Evolutionary conservation across 768 basidiomycete species (phyloP), one percentile per base, ranked within the genome.

Genomic region (Leccinum aurantiacum): DNA sequence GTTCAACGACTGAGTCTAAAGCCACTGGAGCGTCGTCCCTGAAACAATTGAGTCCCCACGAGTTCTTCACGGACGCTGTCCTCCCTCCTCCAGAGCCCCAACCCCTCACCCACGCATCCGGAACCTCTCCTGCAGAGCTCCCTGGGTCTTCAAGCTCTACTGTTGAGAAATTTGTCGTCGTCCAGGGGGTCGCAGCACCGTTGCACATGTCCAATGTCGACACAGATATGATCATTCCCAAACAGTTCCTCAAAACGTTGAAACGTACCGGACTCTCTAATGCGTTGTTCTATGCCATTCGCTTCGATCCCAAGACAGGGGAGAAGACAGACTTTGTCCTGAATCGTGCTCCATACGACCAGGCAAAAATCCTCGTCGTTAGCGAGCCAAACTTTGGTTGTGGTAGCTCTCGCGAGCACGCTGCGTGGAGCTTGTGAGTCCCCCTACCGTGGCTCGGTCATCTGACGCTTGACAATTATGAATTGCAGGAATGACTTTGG

Each of bases 161-260:
- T 17, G 80, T 82, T 53, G 77, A 79, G 64, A 89, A 88, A 65
- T 93, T 93, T 73, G 83, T 78, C 54, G 68, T 87, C 53, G 74
- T 93, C 55, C 86, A 85, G 69, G 91, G 91, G 46, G 82, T 91
- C 57, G 82, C 89, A 47, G 90, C 89, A 10, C 90, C 91, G n/a
- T 67, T 93, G 74, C 81, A 88, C 71, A 88, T 89, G 49, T 84
- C 88, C 61, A 93, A 93, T 65, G 87, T 95, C 63, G 93, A 96
- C 75, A 96, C 93, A 50, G 93, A 96, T 68, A 90, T 89, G 85
- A 93, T 96, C 72, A 94, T 95, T 69, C 93, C 93, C 3, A 94
- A 95, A 68, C 93, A 94, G 68, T 95, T 95, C 79, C 76, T 95
- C 74, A 95, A 95, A 76, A 95, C 93, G 0, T 76, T 96, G 67